Base-by-base conservation (phyloP, 2,329 filamentous ascomycete genomes). In the Colletotrichum sp. region DNA sequence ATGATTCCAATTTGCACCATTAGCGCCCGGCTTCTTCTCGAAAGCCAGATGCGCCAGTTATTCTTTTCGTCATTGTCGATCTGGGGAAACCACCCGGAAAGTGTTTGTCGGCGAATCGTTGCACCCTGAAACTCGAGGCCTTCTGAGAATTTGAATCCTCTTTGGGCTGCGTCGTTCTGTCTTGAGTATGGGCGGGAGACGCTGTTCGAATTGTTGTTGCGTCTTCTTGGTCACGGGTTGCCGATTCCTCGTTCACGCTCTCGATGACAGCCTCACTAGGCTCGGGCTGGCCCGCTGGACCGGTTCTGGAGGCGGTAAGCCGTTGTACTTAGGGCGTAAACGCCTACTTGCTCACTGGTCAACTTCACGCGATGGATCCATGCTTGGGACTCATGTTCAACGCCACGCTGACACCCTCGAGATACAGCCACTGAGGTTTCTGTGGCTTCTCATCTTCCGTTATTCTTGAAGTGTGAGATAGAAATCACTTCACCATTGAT, bases 1-100 rank as follows among this genome's bases (percentile, higher is more conserved):
- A 86, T 77, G 39, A 80, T 7, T 24, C 79, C 26, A 5, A 81
- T 78, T 39, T 81, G 79, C 10, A 81, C 4, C n/a, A 79, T 32
- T 4, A 81, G 72, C 3, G 77, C 78, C 12, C 69, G 77, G n/a
- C 78, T 79, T 24, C 80, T 66, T 26, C 76, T 72, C 5, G 78
- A 80, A 2, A 77, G 32, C 69, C 78, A 79, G 24, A 78, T 79
- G 16, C 78, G 77, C 67, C 71, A 71, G 13, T 65, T 78, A 13
- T 75, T 76, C 1, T 62, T 66, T 30, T 77, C 79, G 66, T 76
- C 76, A 1, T 77, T 73, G 13, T 71, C 18, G 32, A 81, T 78
- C 32, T 78, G 72, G 1, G 80, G 83, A 78, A 81, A 79, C 52
- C 82, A 84, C 36, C 69, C 69, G 3, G 60, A 66, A 4, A 71